Percentiles rank a stretch among this genome's conserved stretches.
phyloP scores from a whole-genome alignment of 2,329 filamentous ascomycete species.

The Xylaria sp. region DNA sequence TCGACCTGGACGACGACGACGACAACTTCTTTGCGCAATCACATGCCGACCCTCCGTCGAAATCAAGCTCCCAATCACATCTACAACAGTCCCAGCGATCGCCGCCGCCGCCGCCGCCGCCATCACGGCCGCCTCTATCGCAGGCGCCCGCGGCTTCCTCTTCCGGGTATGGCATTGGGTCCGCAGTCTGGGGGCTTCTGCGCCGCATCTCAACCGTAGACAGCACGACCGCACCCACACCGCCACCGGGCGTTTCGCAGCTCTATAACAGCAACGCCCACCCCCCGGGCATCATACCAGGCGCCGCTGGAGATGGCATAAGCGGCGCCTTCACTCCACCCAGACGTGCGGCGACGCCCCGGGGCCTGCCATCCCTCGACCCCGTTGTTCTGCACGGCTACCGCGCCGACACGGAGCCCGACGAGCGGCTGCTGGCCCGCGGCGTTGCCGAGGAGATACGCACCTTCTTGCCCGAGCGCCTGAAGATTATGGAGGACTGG shows the following conservation, averaged over 20 bases:
- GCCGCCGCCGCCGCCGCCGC: background rate
- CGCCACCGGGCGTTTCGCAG: conserved; percentile 37
- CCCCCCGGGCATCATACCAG: background rate
- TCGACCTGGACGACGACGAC: conserved; percentile 46
- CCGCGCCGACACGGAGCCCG: conserved; percentile 65
- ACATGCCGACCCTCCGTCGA: conserved; percentile 13
- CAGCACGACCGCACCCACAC: conserved; percentile 41
- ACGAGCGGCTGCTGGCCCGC: conserved; percentile 74
- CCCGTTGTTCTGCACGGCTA: conserved; percentile 79
- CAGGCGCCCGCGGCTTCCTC: conserved; percentile 28
- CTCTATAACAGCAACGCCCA: conserved; percentile 43
- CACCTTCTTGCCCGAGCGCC: conserved; percentile 83
- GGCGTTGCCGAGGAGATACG: conserved; percentile 92
- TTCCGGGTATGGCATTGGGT: conserved; percentile 45
- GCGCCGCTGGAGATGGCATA: conserved; percentile 57
- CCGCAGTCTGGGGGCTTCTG: conserved; percentile 66
- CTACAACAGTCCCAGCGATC: conserved; percentile 6
- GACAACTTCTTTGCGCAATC: conserved; percentile 40
- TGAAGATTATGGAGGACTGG: conserved; percentile 92
- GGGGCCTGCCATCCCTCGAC: conserved; percentile 85
- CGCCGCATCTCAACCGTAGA: conserved; percentile 71
- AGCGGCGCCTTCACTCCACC: conserved; percentile 66
- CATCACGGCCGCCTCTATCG: conserved; percentile 26
- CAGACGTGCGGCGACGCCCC: conserved; percentile 56
- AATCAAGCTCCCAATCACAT: conserved; percentile 11